Percentiles rank a stretch among this genome's conserved stretches.
Evolutionary conservation across 106 monocot species (phyloP).

Genomic region (Dactylorhiza incarnata): DNA sequence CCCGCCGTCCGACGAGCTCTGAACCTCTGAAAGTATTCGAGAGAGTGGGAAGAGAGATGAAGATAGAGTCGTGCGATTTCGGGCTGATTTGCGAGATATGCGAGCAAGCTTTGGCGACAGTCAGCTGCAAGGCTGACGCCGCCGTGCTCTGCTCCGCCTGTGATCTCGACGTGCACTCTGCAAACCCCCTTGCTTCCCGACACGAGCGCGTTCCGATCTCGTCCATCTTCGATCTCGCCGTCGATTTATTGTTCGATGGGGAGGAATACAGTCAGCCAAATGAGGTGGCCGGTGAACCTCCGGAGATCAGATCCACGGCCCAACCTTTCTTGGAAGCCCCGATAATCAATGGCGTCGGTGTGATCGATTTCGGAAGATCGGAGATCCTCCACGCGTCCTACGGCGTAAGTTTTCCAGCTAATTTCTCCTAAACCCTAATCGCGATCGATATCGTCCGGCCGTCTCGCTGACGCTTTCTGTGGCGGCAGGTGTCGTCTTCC

Average conservation of each 20-base stretch:
- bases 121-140: constrained; percentile 73
- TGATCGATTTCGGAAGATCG: constrained; percentile 17
- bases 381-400: constrained; percentile 13
- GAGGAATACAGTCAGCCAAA: neutral
- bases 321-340: constrained; percentile 6
- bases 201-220: constrained; percentile 45
- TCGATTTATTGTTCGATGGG: neutral
- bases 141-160: constrained; percentile 57
- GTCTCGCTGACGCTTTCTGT: no score
- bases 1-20: no score
- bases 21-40: no score
- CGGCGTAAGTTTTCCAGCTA: constrained; percentile 44
- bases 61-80: no score
- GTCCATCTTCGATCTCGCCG: constrained; percentile 12
- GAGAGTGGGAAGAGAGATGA: no score
- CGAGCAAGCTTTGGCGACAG: constrained; percentile 47
- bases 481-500: constrained; percentile 38
- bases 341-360: constrained; percentile 1
- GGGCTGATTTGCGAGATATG: constrained; percentile 50
- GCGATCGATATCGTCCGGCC: neutral
- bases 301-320: neutral
- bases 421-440: neutral
- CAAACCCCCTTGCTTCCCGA: constrained; percentile 57
- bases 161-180: constrained; percentile 65
- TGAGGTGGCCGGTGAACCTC: constrained; percentile 3